Evolutionary conservation across 2,329 filamentous ascomycete genomes (phyloP), one percentile per base, ranked within the genome.

Genomic region (Colletotrichum scovillei): DNA sequence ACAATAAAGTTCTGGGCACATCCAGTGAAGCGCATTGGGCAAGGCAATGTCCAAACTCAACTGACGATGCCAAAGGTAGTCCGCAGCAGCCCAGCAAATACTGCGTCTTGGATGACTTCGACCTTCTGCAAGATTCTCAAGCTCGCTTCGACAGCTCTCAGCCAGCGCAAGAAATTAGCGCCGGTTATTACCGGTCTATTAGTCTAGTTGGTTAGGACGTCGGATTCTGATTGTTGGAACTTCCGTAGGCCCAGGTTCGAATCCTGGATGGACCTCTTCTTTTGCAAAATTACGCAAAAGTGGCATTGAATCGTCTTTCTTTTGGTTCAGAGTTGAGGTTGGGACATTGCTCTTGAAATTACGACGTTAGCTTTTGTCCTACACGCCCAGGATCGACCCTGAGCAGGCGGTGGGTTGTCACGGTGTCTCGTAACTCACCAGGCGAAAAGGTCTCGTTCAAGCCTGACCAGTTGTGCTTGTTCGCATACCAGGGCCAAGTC

Each of bases 121-220:
- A 7, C 7, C 53, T 14, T 5, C 24, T 2, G 5, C n/a, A 72
- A 28, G n/a, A 8, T 0, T 32, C 26, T 5, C 69, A 1, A 56
- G 22, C 0, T 9, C 4, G 0, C 42, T 64, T 32, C 53, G 19
- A 1, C 1, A 0, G 0, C 0, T 0, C 1, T 7, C 3, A 7
- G 5, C 1, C 42, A 72, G 58, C 53, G 52, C 26, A 7, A 2
- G 5, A 4, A 0, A n/a, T 16, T 4, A 30, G 32, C 9, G 1
- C 38, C 38, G 9, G 52, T 22, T 22, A 2, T 19, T 1, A 3
- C 2, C 9, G 70, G 70, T 73, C 70, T 73, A 73, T 73, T 73
- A 73, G 70, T 73, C 70, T 73, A 73, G 70, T 70, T 70, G 70
- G 70, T 73, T 73, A 73, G 70, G 70, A 73, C 70, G 70, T 73